Percentiles rank a stretch among this genome's conserved stretches.
phyloP scores from a whole-genome alignment of 1,139 yeast species.

The Meyerozyma elateridarum region DNA sequence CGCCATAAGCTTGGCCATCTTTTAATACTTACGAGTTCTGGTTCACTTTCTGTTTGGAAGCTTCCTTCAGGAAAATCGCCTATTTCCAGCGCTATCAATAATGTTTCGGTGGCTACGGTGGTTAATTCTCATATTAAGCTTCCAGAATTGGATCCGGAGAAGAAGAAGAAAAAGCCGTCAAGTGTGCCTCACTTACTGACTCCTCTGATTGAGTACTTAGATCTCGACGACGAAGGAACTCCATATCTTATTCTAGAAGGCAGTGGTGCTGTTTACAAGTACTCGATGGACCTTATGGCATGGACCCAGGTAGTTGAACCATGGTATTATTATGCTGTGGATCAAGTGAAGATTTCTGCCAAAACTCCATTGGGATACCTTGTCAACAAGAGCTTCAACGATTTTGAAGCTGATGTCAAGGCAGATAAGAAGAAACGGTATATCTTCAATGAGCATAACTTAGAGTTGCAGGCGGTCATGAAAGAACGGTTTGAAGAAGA shows the following conservation, averaged over 20 bases:
- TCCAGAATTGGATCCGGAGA: neutral
- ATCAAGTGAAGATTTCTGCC: constrained; percentile 5
- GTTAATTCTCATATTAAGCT: constrained; percentile 26
- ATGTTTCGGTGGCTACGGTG: constrained; percentile 50
- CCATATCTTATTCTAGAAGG: constrained; percentile 39
- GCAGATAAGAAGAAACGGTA: constrained; percentile 20
- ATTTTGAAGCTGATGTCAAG: constrained; percentile 19
- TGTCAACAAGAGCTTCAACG: constrained; percentile 12
- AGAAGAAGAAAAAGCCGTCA: constrained; percentile 13
- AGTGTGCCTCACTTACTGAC: constrained; percentile 14
- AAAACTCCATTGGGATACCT: constrained; percentile 5
- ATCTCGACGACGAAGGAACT: constrained; percentile 33
- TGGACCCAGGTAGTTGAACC: constrained; percentile 50
- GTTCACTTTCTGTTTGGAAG: constrained; percentile 48
- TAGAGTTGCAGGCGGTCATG: constrained; percentile 23
- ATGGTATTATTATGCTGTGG: constrained; percentile 34
- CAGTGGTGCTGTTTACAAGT: constrained; percentile 36
- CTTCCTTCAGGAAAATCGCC: constrained; percentile 18
- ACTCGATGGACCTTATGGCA: constrained; percentile 30
- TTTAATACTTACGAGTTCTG: constrained; percentile 49
- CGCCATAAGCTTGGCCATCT: constrained; percentile 50
- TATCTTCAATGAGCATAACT: constrained; percentile 14
- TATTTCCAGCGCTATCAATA: constrained; percentile 30
- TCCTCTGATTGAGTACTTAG: constrained; percentile 28
- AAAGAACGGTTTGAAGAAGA: constrained; percentile 17